Base-by-base conservation (phyloP, 129 eudicot species). In the Calendula officinalis region DNA sequence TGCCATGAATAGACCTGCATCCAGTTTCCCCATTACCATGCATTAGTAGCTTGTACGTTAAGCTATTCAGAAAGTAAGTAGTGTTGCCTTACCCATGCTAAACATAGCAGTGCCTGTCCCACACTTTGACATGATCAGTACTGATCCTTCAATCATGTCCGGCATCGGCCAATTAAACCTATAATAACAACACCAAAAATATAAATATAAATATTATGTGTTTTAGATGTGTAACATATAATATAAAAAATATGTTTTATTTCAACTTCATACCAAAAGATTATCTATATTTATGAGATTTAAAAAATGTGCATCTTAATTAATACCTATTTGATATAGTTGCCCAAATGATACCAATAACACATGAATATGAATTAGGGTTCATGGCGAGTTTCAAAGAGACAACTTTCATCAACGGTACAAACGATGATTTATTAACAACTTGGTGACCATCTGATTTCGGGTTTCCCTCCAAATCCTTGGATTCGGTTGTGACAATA, bases 81-180 rank as follows among this genome's bases (percentile, higher is more conserved):
- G n/a, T n/a, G n/a, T 5, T 14, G 2, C 7, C 42, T 58, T 64
- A 91, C 98, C 98, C 90, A 91, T 84, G 67, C 87, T 84, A 73
- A 91, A 91, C 98, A 87, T 91, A 9, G 98, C 91, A 10, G 91
- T 86, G 59, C 98, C 98, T 14, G 83, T 84, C 9, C 98, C 98
- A 53, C 91, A 90, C 75, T 67, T 91, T 0, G 91, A 86, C 94
- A 87, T 82, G 50, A 91, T 84, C 69, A 82, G 17, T 22, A 91
- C 67, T 0, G 98, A 91, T 47, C 96, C 96, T 76, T 84, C 94
- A 60, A 87, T 53, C 14, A 91, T 74, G 50, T 75, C 68, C 3
- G 98, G 98, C 96, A 91, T 75, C 16, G 78, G 71, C 71, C 87
- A 71, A 55, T 87, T 75, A 71, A 80, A 91, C 89, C 98, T 91